Conservation (phyloP, 2,329 filamentous ascomycete genomes). For the Penicillium sp. region DNA sequence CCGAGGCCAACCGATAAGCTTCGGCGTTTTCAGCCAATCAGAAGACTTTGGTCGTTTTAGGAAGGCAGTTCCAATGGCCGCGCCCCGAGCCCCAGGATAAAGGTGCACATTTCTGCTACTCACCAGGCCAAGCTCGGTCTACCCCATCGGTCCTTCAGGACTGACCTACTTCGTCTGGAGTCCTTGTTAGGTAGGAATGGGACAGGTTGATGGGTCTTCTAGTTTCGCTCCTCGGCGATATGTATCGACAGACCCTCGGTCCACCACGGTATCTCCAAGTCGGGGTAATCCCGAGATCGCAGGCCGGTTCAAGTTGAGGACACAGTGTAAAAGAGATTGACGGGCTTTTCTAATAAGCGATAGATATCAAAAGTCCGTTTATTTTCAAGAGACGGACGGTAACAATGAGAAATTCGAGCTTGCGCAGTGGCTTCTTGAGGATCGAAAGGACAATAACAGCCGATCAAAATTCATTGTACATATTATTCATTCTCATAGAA, state of each 20-base stretch:
- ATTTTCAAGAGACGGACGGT: background rate
- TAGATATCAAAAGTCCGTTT: background rate
- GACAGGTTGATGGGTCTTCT: background rate
- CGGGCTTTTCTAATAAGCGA: background rate
- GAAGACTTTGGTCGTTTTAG: background rate
- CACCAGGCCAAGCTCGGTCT: too few relatives aligned
- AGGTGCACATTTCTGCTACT: background rate
- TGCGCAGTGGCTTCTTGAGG: background rate
- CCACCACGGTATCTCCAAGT: background rate
- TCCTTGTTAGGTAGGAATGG: background rate
- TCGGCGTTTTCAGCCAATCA: constrained; percentile 14
- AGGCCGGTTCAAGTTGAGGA: background rate
- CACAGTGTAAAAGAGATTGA: background rate
- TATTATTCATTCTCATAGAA: constrained; percentile 20
- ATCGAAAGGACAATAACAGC: background rate
- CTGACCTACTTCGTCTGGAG: background rate
- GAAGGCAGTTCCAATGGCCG: constrained; percentile 6
- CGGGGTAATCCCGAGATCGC: constrained; percentile 1
- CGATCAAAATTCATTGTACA: constrained; percentile 18
- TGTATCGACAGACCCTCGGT: background rate
- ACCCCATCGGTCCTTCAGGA: background rate
- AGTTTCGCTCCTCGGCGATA: background rate
- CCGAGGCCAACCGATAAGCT: constrained; percentile 20
- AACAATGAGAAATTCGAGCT: background rate
- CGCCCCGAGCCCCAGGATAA: background rate